Base-by-base conservation (phyloP, 1,284 basidiomycete species). In the Rhizopogon parksii region DNA sequence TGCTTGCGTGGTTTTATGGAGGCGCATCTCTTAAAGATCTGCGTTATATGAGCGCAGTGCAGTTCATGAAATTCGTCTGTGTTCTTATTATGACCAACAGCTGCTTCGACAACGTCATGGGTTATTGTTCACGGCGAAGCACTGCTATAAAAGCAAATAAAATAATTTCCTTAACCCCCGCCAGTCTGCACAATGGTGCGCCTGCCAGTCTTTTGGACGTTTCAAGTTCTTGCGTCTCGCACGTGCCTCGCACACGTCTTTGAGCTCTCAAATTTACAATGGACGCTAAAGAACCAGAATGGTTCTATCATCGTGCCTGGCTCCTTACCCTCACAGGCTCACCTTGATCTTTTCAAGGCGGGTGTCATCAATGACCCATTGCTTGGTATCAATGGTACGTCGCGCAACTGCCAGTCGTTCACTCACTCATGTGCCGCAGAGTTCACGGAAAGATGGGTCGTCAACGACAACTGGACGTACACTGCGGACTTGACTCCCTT, bases 401-500 rank as follows among this genome's bases (percentile, higher is more conserved):
- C 32, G 12, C 25, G 48, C 6, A 36, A n/a, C 8, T 52, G 14
- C 12, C 5, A 30, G 37, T 38, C 2, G 21, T 40, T 19, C 25
- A 34, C 15, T 43, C 12, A 32, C 40, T 50, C 9, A 57, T 42
- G 45, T 11, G 24, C 32, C 19, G 19, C 49, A 80, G 78, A 83
- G 53, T 80, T 76, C 53, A 76, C 74, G 0, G 68, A 78, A 56
- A 69, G 82, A 53, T 82, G 80, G 80, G 69, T 83, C 39, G 71
- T 73, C 15, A 67, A 77, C 38, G 80, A 83, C 51, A 77, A 76
- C 47, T 83, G 82, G 79, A 81, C 78, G 0, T 82, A 82, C 57
- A 80, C 77, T 0, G 79, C 80, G 0, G 75, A 78, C 53, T 57
- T 83, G 32, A 58, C 68, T 0, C 75, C 78, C 4, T 70, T 79